Base-by-base conservation (phyloP, 768 basidiomycete genomes). In the Phallus indusiatus region DNA sequence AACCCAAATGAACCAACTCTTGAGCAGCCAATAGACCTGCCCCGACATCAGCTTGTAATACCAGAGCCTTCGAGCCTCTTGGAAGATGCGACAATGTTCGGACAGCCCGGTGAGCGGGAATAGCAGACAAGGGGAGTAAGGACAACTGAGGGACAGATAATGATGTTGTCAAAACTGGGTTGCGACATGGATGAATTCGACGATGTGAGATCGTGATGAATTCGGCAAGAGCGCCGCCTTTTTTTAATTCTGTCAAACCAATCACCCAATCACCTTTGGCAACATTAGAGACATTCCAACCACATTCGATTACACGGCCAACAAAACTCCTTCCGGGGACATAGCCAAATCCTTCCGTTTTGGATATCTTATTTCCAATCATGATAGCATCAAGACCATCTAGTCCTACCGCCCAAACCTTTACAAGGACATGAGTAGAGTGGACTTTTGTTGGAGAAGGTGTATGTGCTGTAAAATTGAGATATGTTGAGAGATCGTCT, bases 191-290 rank as follows among this genome's bases (percentile, higher is more conserved):
- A 61, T 85, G 81, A 1, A 94, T 71, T 14, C 88, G 81, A 66
- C 85, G 86, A 28, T 88, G 82, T 67, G 95, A 90, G 21, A 86
- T 79, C 22, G 90, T 76, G 61, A 95, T 81, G 73, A 91, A 95
- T 71, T 96, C 90, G n/a, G 90, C 79, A 20, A 95, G 77, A 6
- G 89, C 89, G 53, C 94, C 93, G 64, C 82, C 93, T 84, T 91
- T 94, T 63, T 79, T 76, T 11, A 88, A 76, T 66, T 93, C 88
- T 68, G 88, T 68, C 62, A 94, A 65, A 11, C 92, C 94, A 60
- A 90, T 74, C 5, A 94, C 88, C 86, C 93, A 90, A 65, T 96
- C 94, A 5, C 90, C 90, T 64, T 83, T 83, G 67, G 78, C 78
- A 22, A 82, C 73, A 20, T 78, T 73, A n/a, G 74, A 76, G 14